Conservation (phyloP, 148 eudicot genomes). For the Camellia granthamiana region DNA sequence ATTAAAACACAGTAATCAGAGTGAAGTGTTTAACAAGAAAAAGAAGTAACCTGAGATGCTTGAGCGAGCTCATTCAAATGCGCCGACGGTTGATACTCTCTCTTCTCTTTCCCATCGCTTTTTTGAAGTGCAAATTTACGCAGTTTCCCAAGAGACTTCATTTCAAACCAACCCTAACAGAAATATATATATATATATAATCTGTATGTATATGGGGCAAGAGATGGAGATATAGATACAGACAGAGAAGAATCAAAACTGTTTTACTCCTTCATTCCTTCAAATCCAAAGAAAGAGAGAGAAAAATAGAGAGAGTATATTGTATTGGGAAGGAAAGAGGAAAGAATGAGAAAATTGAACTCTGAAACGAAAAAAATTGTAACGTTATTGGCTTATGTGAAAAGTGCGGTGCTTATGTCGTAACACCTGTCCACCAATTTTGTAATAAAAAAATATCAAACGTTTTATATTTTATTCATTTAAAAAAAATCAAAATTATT, state of each 20-base stretch:
- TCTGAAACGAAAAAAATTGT: conserved; percentile 15
- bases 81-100: conserved; percentile 41
- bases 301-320: not conserved
- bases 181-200: not conserved
- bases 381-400: conserved; percentile 19
- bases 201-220: not conserved
- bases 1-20: not conserved
- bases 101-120: conserved; percentile 47
- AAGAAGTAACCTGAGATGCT: conserved; percentile 68
- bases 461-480: too few relatives aligned
- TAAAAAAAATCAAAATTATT: too few relatives aligned
- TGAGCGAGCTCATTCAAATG: conserved; percentile 61
- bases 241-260: not conserved
- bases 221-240: not conserved
- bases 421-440: not conserved
- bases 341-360: not conserved
- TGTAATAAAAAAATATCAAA: too few relatives aligned
- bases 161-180: conserved; percentile 16
- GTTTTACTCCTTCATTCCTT: not conserved
- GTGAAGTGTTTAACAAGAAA: not conserved
- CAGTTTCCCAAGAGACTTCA: conserved; percentile 78
- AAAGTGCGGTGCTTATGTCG: not conserved
- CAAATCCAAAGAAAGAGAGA: not conserved
- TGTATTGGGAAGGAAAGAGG: not conserved
- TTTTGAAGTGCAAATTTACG: conserved; percentile 60